Evolutionary conservation across 208 protist species (phyloP), one percentile per base, ranked within the genome.

Genomic region (Leishmania guyanensis): DNA sequence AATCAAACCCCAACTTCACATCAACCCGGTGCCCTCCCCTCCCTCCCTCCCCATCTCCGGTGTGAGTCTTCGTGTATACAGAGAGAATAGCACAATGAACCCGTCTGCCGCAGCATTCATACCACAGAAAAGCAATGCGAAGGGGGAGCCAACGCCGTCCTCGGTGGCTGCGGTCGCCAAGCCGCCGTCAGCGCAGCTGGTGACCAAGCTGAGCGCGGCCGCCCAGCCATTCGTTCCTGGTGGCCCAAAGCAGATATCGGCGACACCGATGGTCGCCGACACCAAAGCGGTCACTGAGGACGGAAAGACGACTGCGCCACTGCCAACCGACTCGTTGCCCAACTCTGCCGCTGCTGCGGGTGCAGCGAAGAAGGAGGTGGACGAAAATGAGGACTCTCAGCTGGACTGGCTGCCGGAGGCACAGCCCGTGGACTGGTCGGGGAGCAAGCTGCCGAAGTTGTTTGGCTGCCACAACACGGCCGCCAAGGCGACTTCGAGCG

Each of bases 171-270:
- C 68, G 17, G 66, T 33, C 17, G 22, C 54, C 26, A 54, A 73
- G 29, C 79, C 80, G 50, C 79, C 82, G 64, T 78, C 73, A 60
- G 33, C 69, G 56, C 75, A 79, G 75, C 78, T 79, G 54, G 56
- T 43, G 62, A 88, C 89, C 9, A 95, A 86, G 75, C 85, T 95
- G 65, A 88, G 90, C 56, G 89, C 90, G 17, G 81, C 80, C 10
- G 93, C 93, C 8, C 71, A 77, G 20, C 88, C 93, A 3, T 96
- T 96, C 78, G 86, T 94, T 36, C 93, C 93, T 1, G 88, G 85
- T 4, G 79, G 53, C 20, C 76, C 82, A 65, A 75, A 72, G 74
- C 76, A 66, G 36, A 65, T 64, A 58, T 33, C 56, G 2, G 48
- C 83, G 8, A 51, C 79, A 17, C 71, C 77, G 48, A 58, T 70